phyloP scores from a whole-genome alignment of 192 early-diverging fungal species.

The Linderina pennispora region DNA sequence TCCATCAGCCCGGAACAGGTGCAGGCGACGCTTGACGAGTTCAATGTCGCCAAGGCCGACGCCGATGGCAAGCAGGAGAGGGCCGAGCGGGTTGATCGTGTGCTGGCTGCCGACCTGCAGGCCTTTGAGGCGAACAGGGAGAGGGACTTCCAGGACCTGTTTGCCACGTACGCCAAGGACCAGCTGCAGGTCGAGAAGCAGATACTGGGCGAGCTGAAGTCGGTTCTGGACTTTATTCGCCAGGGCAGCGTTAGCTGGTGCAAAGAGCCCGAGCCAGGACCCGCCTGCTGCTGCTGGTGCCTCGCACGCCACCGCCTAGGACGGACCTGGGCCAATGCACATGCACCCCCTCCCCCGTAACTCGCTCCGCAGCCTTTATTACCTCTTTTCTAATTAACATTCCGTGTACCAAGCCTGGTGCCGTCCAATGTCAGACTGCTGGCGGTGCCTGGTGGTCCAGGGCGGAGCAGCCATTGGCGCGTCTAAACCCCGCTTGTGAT shows the following conservation, averaged over 20 bases:
- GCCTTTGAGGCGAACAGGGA: constrained; percentile 38
- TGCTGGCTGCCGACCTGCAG: constrained; percentile 35
- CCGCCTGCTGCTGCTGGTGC: too few species aligned
- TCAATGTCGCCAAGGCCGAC: constrained; percentile 37
- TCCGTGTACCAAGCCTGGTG: too few species aligned
- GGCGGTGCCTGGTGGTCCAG: too few species aligned
- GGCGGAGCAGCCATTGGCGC: too few species aligned
- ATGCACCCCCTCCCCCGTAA: too few species aligned
- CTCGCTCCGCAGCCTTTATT: too few species aligned
- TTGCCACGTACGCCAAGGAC: constrained; percentile 31
- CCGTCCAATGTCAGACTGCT: too few species aligned
- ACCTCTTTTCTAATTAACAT: too few species aligned
- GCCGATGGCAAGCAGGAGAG: constrained; percentile 31
- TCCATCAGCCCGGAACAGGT: constrained; percentile 37
- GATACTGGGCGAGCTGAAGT: constrained; percentile 29
- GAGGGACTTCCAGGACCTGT: constrained; percentile 30
- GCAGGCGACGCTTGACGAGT: constrained; percentile 42
- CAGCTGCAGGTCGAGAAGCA: constrained; percentile 39
- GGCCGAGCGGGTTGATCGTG: constrained; percentile 37
- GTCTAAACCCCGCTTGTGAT: too few species aligned
- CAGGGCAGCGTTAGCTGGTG: neutral
- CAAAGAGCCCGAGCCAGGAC: too few species aligned
- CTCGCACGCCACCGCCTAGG: too few species aligned
- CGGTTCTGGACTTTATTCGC: constrained; percentile 35
- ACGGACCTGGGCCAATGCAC: too few species aligned